Base-by-base conservation (phyloP, 441 rosid genomes). In the Jatropha multifida region DNA sequence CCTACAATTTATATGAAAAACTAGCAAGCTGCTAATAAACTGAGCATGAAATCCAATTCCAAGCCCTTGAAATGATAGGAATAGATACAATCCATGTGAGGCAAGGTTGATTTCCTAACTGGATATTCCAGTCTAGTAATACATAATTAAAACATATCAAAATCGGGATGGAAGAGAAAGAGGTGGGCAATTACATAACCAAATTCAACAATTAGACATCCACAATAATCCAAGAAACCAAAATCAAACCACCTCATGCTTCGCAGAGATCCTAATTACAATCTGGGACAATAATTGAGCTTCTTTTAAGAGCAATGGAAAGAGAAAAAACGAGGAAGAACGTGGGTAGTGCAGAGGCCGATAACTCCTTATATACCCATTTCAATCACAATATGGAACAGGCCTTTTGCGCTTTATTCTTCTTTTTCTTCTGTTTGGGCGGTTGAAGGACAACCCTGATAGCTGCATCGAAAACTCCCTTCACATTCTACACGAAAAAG, bases 361-460 rank as follows among this genome's bases (percentile, higher is more conserved):
- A 60, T 61, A 74, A 72, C 79, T 78, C 79, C 80, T 76, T 59
- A 27, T 68, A 67, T 68, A 67, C 65, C 71, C 67, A 58, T 72
- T 58, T 81, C 75, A 77, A 83, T 83, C 88, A 95, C 90, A 95
- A 85, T 81, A 95, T 86, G 63, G 88, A 85, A 70, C 99, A 95
- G 54, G 85, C 87, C 86, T 78, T 86, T 80, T 90, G 89, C 65
- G 85, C 85, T 78, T 88, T 93, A 79, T 79, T 86, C 89, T 93
- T 95, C 93, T 92, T 96, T 81, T 92, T 96, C 89, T 90, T 89
- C 74, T 89, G 90, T 77, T 93, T 93, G 0, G 98, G 98, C 20
- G 98, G 97, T 79, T 93, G 97, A 69, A 93, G 97, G 81, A 91
- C 98, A 42, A 93, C 97, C 81, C 80, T 91, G 78, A 93, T 93